These are phyloP conservation scores for Phaffomyces thermotolerans DNA, from an alignment of 805 yeast genomes.

Conservation along the genomic window DNA sequence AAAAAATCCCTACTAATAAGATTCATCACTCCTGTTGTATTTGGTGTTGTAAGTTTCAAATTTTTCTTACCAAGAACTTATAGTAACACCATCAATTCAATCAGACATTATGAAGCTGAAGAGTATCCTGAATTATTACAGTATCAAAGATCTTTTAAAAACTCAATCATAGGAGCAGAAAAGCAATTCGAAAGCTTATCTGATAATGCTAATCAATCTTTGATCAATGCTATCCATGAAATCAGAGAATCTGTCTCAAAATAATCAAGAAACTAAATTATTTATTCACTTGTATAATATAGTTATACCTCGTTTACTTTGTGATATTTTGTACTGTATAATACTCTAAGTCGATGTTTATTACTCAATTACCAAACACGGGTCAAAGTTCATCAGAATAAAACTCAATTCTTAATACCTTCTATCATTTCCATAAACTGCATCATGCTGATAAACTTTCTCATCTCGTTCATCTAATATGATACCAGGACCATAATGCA, in stretches of 20 bases:
- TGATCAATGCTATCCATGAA: slow-evolving; percentile 16
- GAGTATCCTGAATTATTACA: slow-evolving; percentile 32
- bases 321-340: too few relatives aligned
- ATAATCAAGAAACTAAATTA: not conserved
- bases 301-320: not conserved
- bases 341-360: too few relatives aligned
- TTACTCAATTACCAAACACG: too few relatives aligned
- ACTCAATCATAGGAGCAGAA: slow-evolving; percentile 15
- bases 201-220: slow-evolving; percentile 10
- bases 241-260: slow-evolving; percentile 16
- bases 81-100: slow-evolving; percentile 23
- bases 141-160: slow-evolving; percentile 20
- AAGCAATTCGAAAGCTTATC: slow-evolving; percentile 3
- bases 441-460: not conserved
- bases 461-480: slow-evolving; percentile 9
- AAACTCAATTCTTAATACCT: not conserved
- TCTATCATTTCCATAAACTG: not conserved
- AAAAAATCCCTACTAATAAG: slow-evolving; percentile 42
- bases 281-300: not conserved
- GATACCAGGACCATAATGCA: slow-evolving; percentile 13
- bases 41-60: slow-evolving; percentile 40
- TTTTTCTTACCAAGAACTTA: slow-evolving; percentile 46
- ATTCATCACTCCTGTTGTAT: slow-evolving; percentile 41
- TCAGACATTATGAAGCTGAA: slow-evolving; percentile 27
- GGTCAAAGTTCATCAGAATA: too few relatives aligned